Evolutionary conservation across 805 yeast genomes (phyloP).

Genomic region (Yamadazyma ubonensis): DNA sequence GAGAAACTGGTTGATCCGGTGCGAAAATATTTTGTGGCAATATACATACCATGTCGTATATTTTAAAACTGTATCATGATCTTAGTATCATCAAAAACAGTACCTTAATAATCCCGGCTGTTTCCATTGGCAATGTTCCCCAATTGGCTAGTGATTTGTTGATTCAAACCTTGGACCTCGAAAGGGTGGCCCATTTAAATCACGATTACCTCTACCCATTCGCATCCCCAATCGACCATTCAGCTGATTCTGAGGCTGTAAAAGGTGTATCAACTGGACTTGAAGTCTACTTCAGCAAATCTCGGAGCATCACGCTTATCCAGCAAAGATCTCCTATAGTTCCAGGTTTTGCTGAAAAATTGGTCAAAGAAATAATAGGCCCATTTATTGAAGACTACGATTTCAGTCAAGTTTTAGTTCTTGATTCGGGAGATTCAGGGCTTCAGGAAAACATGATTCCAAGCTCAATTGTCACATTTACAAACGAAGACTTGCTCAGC

Average conservation of each 20-base stretch:
- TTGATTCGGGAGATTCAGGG: slow-evolving; percentile 76
- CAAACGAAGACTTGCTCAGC: slow-evolving; percentile 31
- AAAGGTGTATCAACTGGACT: slow-evolving; percentile 57
- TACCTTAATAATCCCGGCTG: slow-evolving; percentile 69
- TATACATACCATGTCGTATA: slow-evolving; percentile 4
- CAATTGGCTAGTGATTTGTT: slow-evolving; percentile 77
- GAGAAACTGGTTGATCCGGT: slow-evolving; percentile 8
- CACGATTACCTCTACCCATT: slow-evolving; percentile 72
- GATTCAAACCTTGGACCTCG: slow-evolving; percentile 57
- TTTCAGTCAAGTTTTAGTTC: slow-evolving; percentile 49
- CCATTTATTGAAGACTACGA: slow-evolving; percentile 45
- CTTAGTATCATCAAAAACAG: slow-evolving; percentile 18
- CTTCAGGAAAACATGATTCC: slow-evolving; percentile 25
- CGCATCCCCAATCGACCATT: slow-evolving; percentile 70
- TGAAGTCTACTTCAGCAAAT: slow-evolving; percentile 59
- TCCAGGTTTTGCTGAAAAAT: slow-evolving; percentile 55
- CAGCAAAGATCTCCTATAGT: slow-evolving; percentile 85
- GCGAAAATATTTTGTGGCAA: slow-evolving; percentile 9
- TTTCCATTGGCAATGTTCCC: slow-evolving; percentile 87
- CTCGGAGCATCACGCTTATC: slow-evolving; percentile 48
- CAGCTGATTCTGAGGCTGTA: slow-evolving; percentile 10
- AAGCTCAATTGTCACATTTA: slow-evolving; percentile 26
- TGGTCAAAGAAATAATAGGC: slow-evolving; percentile 49
- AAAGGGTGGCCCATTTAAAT: slow-evolving; percentile 55
- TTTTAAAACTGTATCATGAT: neutral